Base-by-base conservation (phyloP, 352 stramenopile species). In the Phytopythium mirpurense region DNA sequence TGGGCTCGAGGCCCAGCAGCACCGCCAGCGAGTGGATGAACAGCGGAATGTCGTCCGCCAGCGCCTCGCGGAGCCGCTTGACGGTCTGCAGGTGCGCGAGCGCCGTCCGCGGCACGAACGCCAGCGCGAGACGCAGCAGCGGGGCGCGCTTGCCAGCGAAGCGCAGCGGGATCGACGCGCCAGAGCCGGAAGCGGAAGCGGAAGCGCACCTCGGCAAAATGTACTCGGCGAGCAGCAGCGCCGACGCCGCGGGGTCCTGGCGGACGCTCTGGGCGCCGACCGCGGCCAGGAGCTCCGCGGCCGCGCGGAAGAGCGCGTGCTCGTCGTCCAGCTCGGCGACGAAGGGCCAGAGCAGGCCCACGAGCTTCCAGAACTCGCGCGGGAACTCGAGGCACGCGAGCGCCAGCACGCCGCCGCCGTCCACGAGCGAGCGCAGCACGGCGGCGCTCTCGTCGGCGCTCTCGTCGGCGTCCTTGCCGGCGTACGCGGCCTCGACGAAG, bases 281-380 rank as follows among this genome's bases (percentile, higher is more conserved):
- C 1, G 56, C 41, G 12, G 69, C 26, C 32, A 88, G 66, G 5
- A 83, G 27, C 21, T 73, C 16, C 14, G 70, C 54, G 11, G 50
- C 49, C 6, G 58, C 59, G n/a, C 36, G 43, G 42, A 90, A 89
- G 5, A 85, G 35, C 16, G 60, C 23, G 32, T 81, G 63, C 2
- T 68, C 57, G 12, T 83, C 75, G 21, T 79, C 76, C 10, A 74
- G 55, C 19, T 87, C 75, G 9, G 56, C 51, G 26, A 93, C 40
- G 8, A 88, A 72, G 7, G 78, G 70, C 29, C 70, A 56, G 26
- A 90, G 41, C n/a, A 80, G 19, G 1, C 75, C 82, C 2, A 59
- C 56, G 43, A 89, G 74, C 51, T 83, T 84, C 81, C 83, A 94
- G 52, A 93, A 95, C 3, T 96, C 83, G 47, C 73, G 74, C 15